phyloP scores from a whole-genome alignment of 169 alveolate species.

The Amoebophrya sp. region DNA sequence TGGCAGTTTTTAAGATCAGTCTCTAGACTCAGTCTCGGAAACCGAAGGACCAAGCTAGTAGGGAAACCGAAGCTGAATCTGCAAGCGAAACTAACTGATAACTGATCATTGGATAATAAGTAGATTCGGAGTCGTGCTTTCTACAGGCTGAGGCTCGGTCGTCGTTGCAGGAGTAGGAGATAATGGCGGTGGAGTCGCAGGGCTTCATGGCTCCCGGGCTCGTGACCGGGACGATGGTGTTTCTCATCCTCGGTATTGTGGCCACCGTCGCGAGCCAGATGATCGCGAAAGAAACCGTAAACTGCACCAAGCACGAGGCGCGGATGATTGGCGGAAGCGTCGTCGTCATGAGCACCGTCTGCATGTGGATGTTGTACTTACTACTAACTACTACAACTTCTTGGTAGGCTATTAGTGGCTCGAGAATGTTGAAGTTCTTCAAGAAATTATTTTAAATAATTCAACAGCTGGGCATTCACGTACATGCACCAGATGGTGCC shows the following conservation, averaged over 20 bases:
- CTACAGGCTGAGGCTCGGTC: too few relatives aligned
- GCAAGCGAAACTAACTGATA: too few relatives aligned
- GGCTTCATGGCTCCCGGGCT: conserved; percentile 1
- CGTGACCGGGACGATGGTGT: not conserved
- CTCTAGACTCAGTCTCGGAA: too few relatives aligned
- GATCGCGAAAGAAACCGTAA: not conserved
- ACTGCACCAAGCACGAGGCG: not conserved
- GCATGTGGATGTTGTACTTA: not conserved
- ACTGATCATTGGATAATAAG: too few relatives aligned
- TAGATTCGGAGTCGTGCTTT: too few relatives aligned
- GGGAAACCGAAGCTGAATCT: too few relatives aligned
- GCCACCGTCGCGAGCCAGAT: not conserved
- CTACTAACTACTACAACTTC: too few relatives aligned
- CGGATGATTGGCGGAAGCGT: not conserved
- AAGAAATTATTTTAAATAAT: not conserved
- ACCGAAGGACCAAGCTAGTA: too few relatives aligned
- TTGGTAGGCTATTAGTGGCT: not conserved
- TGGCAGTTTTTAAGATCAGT: too few relatives aligned
- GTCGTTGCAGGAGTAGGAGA: too few relatives aligned
- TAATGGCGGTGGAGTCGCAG: not conserved
- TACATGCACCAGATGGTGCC: conserved; percentile 2
- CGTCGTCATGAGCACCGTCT: not conserved
- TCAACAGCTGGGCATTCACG: not conserved
- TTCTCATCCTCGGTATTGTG: not conserved
- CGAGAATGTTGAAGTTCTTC: not conserved